Evolutionary conservation across 768 basidiomycete species (phyloP), one percentile per base, ranked within the genome.

Genomic region (Agrocybe pediades): DNA sequence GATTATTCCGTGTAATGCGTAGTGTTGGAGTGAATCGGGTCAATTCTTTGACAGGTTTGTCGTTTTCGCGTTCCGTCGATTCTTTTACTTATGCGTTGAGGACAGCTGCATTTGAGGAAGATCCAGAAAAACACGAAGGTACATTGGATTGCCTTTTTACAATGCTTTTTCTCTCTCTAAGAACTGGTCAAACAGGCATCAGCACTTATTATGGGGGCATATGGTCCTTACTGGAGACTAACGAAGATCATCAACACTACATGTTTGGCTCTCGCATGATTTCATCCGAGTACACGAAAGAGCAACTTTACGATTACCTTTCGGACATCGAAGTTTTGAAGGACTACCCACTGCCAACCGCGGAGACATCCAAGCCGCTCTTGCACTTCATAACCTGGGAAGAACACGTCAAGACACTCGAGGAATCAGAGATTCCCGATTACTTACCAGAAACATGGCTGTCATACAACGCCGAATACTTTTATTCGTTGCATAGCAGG

Each of bases 381-480:
- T 46, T 56, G 44, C 39, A 51, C 15, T 59, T 51, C 41, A 33
- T 21, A 19, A 27, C 55, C 6, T 59, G 58, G 58, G 58, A 60
- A 26, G 49, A 56, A 25, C 27, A 48, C 15, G n/a, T 53, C 24
- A 43, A 51, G 23, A 30, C 41, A 16, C 15, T 45, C 9, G 17
- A 49, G 1, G 20, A 33, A 17, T 24, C 46, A 11, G 41, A 49
- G 8, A 48, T 54, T 20, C 53, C 59, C 7, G 23, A 16, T 2
- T 8, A 17, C 16, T 19, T 57, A 26, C 58, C 58, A 4, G 29
- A 39, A 19, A 46, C 58, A 11, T 59, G 58, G 58, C 20, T 40
- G 21, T 21, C 39, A 6, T 21, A 33, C 11, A 19, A 26, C 27
- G 42, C n/a, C 33, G n/a, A 36, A 11, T 36, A 36, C n/a, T 36